These are phyloP conservation scores for Hericium coralloides DNA, from an alignment of 768 basidiomycete genomes.

Conservation along the genomic window DNA sequence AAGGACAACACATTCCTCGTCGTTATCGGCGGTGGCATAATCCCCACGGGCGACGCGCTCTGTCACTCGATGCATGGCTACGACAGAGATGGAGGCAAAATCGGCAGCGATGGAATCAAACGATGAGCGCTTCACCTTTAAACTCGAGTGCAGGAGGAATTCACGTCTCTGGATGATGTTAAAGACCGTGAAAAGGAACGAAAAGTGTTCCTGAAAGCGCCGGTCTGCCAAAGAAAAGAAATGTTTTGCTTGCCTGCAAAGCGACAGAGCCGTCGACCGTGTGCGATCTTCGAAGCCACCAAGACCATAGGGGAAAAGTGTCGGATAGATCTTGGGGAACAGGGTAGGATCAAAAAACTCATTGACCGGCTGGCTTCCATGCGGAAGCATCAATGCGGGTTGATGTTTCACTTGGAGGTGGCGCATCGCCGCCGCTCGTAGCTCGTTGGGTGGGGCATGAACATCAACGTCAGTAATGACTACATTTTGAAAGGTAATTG, in stretches of 20 bases:
- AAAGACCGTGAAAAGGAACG: conserved; percentile 33
- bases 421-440: conserved; percentile 25
- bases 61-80: conserved; percentile 18
- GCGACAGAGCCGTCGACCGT: conserved; percentile 13
- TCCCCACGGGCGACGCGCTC: neutral
- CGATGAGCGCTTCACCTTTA: conserved; percentile 19
- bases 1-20: conserved; percentile 23
- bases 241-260: conserved; percentile 28
- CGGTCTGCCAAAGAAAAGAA: conserved; percentile 23
- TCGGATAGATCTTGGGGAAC: conserved; percentile 34
- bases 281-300: conserved; percentile 31
- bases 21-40: conserved; percentile 2
- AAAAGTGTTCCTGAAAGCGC: conserved; percentile 31
- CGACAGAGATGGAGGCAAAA: conserved; percentile 18
- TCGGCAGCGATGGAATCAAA: conserved; percentile 22
- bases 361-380: conserved; percentile 23
- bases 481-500: conserved; percentile 13
- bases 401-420: conserved; percentile 28
- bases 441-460: conserved; percentile 16
- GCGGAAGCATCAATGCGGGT: conserved; percentile 21
- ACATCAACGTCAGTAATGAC: conserved; percentile 25
- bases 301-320: conserved; percentile 34
- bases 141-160: conserved; percentile 23
- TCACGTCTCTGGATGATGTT: conserved; percentile 30
- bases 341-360: conserved; percentile 29